These are phyloP conservation scores for Lepidium didymum DNA, from an alignment of 345 rosid genomes.

Conservation along the genomic window DNA sequence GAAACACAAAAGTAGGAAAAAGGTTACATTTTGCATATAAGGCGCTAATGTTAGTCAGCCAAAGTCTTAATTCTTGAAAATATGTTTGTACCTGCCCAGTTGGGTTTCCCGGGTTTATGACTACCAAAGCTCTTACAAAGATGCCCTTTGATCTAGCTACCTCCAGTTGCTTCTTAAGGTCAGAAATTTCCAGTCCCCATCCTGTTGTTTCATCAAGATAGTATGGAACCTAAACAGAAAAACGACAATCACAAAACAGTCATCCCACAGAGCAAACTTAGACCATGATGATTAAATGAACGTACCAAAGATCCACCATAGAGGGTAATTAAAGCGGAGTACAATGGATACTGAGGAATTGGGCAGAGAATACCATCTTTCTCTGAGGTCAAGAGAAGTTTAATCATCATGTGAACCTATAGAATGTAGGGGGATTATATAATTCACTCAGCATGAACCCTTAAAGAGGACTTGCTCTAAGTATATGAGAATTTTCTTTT, in stretches of 20 bases:
- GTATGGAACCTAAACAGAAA: constrained; percentile 61
- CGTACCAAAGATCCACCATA: constrained; percentile 91
- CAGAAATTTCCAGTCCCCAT: constrained; percentile 82
- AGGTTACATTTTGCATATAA: background rate
- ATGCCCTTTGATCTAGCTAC: constrained; percentile 62
- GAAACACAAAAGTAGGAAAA: background rate
- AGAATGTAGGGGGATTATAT: background rate
- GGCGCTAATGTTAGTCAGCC: background rate
- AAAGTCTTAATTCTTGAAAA: background rate
- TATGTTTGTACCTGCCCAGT: constrained; percentile 60
- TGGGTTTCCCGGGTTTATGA: constrained; percentile 92
- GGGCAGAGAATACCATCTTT: constrained; percentile 87
- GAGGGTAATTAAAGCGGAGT: constrained; percentile 88
- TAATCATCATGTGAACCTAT: constrained; percentile 95
- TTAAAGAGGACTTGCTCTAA: background rate
- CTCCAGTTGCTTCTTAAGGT: constrained; percentile 69
- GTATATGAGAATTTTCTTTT: background rate
- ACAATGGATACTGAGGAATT: constrained; percentile 91
- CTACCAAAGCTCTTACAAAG: constrained; percentile 70
- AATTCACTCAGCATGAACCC: background rate
- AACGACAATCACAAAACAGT: background rate
- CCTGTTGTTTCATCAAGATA: constrained; percentile 85
- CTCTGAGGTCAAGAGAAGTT: constrained; percentile 65
- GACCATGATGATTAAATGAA: background rate
- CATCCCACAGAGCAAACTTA: background rate